Conservation (phyloP, 345 rosid genomes). For the Eucalyptus curtisii region DNA sequence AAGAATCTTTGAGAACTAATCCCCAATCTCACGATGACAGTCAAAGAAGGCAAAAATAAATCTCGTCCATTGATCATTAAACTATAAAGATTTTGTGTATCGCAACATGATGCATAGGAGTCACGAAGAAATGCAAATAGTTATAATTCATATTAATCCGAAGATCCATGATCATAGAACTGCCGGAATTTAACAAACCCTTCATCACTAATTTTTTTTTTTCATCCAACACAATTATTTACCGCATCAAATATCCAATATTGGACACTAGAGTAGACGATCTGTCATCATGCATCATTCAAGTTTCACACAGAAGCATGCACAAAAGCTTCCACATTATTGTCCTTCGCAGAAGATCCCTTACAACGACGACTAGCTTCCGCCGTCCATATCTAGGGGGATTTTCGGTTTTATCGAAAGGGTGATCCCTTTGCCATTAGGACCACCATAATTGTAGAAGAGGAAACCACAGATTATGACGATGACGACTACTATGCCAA, state of each 20-base stretch:
- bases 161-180: too few relatives aligned
- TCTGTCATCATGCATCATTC: too few relatives aligned
- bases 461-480: background rate
- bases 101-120: background rate
- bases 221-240: too few relatives aligned
- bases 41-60: too few relatives aligned
- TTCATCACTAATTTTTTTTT: too few relatives aligned
- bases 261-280: too few relatives aligned
- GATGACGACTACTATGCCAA: background rate
- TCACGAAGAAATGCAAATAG: background rate
- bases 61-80: background rate
- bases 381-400: fast-evolving
- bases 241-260: too few relatives aligned
- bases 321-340: background rate
- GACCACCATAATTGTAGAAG: background rate
- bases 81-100: too few relatives aligned
- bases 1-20: too few relatives aligned
- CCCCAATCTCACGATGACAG: too few relatives aligned
- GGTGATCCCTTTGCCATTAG: background rate
- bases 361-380: background rate
- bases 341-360: background rate
- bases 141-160: background rate
- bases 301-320: background rate
- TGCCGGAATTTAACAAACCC: too few relatives aligned
- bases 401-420: fast-evolving